Conservation (phyloP, 2,329 filamentous ascomycete genomes). For the Helminthosporium solani region DNA sequence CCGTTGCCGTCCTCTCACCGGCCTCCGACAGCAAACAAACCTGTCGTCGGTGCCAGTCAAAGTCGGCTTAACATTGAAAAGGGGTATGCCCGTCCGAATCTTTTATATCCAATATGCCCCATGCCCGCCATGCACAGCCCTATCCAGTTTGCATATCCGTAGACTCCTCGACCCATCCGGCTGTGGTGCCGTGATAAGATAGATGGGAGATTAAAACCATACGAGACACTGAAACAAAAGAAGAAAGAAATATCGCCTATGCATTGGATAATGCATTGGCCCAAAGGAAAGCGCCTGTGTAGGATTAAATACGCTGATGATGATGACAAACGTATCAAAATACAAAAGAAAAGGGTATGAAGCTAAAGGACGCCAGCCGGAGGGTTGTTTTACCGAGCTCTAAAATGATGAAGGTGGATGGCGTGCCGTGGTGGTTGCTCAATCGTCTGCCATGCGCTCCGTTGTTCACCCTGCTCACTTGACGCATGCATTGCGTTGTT, state of each 20-base stretch:
- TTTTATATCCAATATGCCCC: constrained; percentile 31
- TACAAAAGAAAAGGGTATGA: background rate
- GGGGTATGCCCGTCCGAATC: constrained; percentile 22
- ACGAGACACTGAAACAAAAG: constrained; percentile 15
- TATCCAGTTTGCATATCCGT: background rate
- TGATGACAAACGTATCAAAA: constrained; percentile 10
- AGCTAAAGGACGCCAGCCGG: background rate
- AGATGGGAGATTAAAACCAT: constrained; percentile 16
- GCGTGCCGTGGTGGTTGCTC: constrained; percentile 7
- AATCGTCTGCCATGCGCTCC: constrained; percentile 16
- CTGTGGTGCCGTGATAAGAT: constrained; percentile 6
- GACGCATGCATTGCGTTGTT: constrained; percentile 11
- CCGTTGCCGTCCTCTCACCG: constrained; percentile 14
- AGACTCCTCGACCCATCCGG: constrained; percentile 1
- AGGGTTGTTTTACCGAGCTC: background rate
- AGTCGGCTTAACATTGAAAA: constrained; percentile 25
- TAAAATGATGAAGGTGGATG: background rate
- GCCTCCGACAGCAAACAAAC: background rate
- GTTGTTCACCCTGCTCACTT: constrained; percentile 14
- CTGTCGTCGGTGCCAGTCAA: constrained; percentile 5
- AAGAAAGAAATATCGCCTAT: constrained; percentile 22
- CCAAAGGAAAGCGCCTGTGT: constrained; percentile 19
- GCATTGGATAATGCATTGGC: constrained; percentile 29
- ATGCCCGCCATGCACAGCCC: constrained; percentile 30
- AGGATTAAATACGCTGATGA: constrained; percentile 30